Conservation (phyloP, 306 rosid genomes). For the Sechiopsis laciniata region DNA sequence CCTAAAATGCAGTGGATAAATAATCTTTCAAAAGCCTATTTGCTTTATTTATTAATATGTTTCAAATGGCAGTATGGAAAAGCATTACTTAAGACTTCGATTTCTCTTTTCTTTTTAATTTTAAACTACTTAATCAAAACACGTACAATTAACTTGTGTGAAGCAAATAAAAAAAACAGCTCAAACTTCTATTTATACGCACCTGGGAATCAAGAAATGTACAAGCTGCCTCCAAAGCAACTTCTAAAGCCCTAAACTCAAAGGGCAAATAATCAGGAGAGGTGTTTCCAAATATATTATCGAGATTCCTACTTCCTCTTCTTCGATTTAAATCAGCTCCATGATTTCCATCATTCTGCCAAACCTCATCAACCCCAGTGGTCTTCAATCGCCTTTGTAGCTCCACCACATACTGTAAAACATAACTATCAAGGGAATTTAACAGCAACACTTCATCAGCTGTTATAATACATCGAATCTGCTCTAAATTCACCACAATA, state of each 20-base stretch:
- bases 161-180: neutral
- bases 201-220: conserved; percentile 98
- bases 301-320: conserved; percentile 69
- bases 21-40: neutral
- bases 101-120: neutral
- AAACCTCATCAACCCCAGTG: conserved; percentile 57
- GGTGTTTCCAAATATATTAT: conserved; percentile 52
- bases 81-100: neutral
- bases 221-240: conserved; percentile 95
- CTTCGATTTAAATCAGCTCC: conserved; percentile 50
- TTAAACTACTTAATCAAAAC: neutral
- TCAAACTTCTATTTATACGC: conserved; percentile 31
- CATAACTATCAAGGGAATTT: conserved; percentile 92
- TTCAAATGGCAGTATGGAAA: neutral
- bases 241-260: conserved; percentile 96
- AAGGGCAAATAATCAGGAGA: conserved; percentile 97
- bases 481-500: conserved; percentile 91
- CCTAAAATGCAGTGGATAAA: neutral
- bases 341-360: conserved; percentile 71
- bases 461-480: conserved; percentile 92
- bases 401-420: conserved; percentile 89
- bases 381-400: conserved; percentile 71
- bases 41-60: neutral
- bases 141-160: neutral
- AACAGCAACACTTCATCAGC: conserved; percentile 95